Conservation (phyloP, 2,329 filamentous ascomycete genomes). For the Cladosporium sp. region DNA sequence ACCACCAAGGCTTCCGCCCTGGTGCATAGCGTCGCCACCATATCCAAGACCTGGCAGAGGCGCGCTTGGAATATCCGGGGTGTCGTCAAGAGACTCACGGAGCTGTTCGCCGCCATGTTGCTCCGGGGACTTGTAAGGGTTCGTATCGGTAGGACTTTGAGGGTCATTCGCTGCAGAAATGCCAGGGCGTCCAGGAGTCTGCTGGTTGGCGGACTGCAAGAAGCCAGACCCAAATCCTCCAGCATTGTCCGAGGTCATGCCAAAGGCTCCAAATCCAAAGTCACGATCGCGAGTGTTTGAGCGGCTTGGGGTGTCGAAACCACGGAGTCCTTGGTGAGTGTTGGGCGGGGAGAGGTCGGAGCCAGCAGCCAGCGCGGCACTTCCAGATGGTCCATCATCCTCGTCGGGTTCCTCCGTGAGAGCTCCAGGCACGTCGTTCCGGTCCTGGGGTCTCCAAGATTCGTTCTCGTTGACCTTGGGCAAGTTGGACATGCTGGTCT, state of each 20-base stretch:
- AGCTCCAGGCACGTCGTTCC: slow-evolving; percentile 29
- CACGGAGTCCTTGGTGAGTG: slow-evolving; percentile 48
- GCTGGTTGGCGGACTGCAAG: slow-evolving; percentile 45
- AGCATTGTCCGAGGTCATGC: slow-evolving; percentile 57
- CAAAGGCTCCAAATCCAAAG: slow-evolving; percentile 61
- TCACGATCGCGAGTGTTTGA: slow-evolving; percentile 56
- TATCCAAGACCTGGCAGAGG: slow-evolving; percentile 54
- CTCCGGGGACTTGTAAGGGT: slow-evolving; percentile 90
- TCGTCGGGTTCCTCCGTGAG: slow-evolving; percentile 77
- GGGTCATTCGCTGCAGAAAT: slow-evolving; percentile 61
- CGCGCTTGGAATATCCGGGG: slow-evolving; percentile 35
- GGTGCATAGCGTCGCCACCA: slow-evolving; percentile 26
- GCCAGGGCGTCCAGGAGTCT: slow-evolving; percentile 50
- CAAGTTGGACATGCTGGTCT: slow-evolving; percentile 55
- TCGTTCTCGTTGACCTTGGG: slow-evolving; percentile 58
- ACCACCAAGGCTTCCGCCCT: slow-evolving; percentile 37
- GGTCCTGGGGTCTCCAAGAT: slow-evolving; percentile 46
- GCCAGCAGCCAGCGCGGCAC: slow-evolving; percentile 72
- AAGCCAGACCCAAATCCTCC: slow-evolving; percentile 34
- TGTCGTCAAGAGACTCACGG: slow-evolving; percentile 45
- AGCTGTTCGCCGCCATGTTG: slow-evolving; percentile 64
- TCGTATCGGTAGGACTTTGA: slow-evolving; percentile 90
- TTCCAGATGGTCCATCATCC: slow-evolving; percentile 57
- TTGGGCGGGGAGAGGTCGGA: slow-evolving; percentile 64
- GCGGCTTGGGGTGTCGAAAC: slow-evolving; percentile 48